Evolutionary conservation across 176 grass and related monocot species (phyloP).

Genomic region (Elymus sibiricus): DNA sequence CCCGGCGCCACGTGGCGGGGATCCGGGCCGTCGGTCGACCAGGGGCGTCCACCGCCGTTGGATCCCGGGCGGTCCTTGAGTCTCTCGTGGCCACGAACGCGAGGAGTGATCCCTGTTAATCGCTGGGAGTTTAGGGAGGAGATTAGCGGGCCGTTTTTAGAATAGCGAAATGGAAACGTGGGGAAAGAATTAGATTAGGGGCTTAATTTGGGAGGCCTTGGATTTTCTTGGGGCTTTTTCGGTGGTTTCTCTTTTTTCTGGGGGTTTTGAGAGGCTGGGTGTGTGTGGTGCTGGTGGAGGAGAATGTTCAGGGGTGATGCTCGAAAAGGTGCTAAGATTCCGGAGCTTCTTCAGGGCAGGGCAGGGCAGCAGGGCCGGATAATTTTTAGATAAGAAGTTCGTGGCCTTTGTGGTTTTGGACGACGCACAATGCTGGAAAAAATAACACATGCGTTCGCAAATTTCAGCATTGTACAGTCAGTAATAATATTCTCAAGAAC

Average conservation of each 20-base stretch:
- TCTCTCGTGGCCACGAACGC: constrained; percentile 47
- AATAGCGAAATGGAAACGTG: constrained; percentile 13
- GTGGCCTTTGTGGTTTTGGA: constrained; percentile 32
- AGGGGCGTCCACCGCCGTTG: background rate
- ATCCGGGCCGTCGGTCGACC: constrained; percentile 2
- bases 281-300: constrained; percentile 39
- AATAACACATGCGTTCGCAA: background rate
- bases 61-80: constrained; percentile 41
- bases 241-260: background rate
- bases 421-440: background rate
- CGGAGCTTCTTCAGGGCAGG: constrained; percentile 8
- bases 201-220: constrained; percentile 28
- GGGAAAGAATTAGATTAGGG: background rate
- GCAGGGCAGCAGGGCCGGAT: constrained; percentile 35
- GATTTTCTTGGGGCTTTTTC: background rate
- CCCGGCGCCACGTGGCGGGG: background rate
- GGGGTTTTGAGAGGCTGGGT: constrained; percentile 31
- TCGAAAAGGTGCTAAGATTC: constrained; percentile 48
- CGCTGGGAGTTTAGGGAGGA: constrained; percentile 25
- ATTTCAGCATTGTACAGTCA: background rate
- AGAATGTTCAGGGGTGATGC: constrained; percentile 40
- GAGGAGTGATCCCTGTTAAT: constrained; percentile 49
- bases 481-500: background rate
- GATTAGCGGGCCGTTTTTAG: constrained; percentile 41
- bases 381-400: constrained; percentile 70